A percentile compares a stretch with the other conserved stretches of the same genome.
These are phyloP conservation scores for Golubevia pallescens DNA, from an alignment of 1,284 basidiomycete species.

Conservation along the genomic window DNA sequence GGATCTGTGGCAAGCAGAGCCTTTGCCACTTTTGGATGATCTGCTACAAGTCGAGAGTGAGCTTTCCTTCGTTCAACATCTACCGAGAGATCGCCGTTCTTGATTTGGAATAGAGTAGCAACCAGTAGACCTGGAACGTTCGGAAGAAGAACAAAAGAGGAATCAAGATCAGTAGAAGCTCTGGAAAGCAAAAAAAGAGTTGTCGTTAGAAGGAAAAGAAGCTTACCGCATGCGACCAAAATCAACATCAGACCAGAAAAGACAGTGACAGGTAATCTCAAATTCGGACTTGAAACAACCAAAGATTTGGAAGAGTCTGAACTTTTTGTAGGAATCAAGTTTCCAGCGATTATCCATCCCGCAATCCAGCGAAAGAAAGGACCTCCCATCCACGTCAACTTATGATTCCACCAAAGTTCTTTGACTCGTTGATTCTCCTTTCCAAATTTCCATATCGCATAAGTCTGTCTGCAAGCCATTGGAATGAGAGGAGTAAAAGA, in stretches of 20 bases:
- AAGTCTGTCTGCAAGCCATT: not conserved
- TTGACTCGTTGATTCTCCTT: not conserved
- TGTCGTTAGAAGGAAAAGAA: no score
- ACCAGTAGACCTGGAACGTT: not conserved
- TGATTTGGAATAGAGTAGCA: not conserved
- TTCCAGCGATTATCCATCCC: constrained; percentile 5
- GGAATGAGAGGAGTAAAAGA: constrained; percentile 8
- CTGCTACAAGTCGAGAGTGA: not conserved
- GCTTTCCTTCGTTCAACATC: not conserved
- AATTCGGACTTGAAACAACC: not conserved
- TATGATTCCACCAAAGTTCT: constrained; percentile 10
- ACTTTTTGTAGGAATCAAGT: no score
- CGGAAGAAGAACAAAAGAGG: not conserved
- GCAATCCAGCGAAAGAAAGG: constrained; percentile 12
- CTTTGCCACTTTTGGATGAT: not conserved
- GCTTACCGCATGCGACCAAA: not conserved
- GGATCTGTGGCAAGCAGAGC: not conserved
- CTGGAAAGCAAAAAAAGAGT: not conserved
- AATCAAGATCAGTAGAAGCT: not conserved
- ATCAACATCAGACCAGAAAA: not conserved
- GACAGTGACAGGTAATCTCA: not conserved
- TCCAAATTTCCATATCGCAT: no score
- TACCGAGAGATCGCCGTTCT: not conserved
- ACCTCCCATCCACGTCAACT: constrained; percentile 14
- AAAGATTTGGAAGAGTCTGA: no score